Evolutionary conservation across 306 rosid genomes (phyloP), one percentile per base, ranked within the genome.

Genomic region (Hippophae rhamnoides): DNA sequence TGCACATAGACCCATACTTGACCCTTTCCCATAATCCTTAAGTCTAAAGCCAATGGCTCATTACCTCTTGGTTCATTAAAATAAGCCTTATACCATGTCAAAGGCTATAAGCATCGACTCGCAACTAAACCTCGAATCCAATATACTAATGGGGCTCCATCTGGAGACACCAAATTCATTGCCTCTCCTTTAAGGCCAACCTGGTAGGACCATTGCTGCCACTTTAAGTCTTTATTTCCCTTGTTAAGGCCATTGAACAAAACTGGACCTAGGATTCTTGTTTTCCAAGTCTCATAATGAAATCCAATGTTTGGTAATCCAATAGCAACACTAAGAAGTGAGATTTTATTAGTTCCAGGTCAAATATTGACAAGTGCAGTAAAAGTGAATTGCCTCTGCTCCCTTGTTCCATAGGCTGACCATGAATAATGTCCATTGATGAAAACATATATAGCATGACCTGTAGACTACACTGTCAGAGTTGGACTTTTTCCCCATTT

Each of bases 1-100:
- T 86, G 84, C 23, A 97, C 97, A 64, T 92, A 88, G 84, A 92
- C 79, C 99, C 99, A 92, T 18, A 77, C 90, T 80, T 92, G 99
- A 67, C 99, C 99, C 60, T 88, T 92, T 67, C 95, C 99, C 99
- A 92, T 92, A 41, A 86, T 84, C 8, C 77, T 66, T 72, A 92
- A 49, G 84, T 92, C 95, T 78, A 92, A 74, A 48, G 85, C 99
- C 84, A 18, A 18, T 18, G 23, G 23, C 1, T 18, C 23, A 18
- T 18, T 18, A 18, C 23, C 23, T 18, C 23, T 31, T 1, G 96
- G 99, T 50, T 90, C 88, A 63, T 84, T 74, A 66, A 92, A 85
- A 70, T 80, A 71, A 68, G 96, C 86, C 99, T 88, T 92, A 55
- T 85, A 82, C 96, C 99, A 92, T 80, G 81, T 85, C 82, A 92